Conservation (phyloP, 768 basidiomycete genomes). For the Fistulinella prunicolor region DNA sequence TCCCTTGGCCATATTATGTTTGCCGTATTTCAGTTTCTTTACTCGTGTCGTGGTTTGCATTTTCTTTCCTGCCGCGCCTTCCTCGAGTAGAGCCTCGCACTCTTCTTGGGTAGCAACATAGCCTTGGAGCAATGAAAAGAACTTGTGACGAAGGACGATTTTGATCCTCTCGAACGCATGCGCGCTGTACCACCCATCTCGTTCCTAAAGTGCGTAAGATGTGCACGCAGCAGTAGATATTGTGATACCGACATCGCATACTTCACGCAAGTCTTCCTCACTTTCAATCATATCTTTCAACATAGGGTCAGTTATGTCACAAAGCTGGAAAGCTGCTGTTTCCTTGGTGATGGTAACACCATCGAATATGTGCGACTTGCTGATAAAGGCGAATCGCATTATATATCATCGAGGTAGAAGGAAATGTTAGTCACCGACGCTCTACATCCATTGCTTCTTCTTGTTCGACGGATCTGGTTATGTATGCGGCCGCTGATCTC, state of each 20-base stretch:
- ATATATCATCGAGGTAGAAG: background rate
- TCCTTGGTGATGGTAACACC: slow-evolving; percentile 76
- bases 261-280: slow-evolving; percentile 62
- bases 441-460: slow-evolving; percentile 32
- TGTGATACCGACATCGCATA: slow-evolving; percentile 61
- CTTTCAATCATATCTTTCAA: slow-evolving; percentile 78
- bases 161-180: slow-evolving; percentile 82
- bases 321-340: slow-evolving; percentile 91
- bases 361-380: slow-evolving; percentile 85
- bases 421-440: slow-evolving; percentile 24
- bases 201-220: slow-evolving; percentile 46
- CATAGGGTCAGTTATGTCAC: slow-evolving; percentile 88
- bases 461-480: slow-evolving; percentile 31
- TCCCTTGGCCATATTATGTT: slow-evolving; percentile 89
- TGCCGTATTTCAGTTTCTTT: slow-evolving; percentile 60
- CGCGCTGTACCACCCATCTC: slow-evolving; percentile 86
- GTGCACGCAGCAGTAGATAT: background rate
- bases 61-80: slow-evolving; percentile 27
- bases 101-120: slow-evolving; percentile 70
- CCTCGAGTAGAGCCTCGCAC: slow-evolving; percentile 59
- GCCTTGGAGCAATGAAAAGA: slow-evolving; percentile 73
- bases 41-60: slow-evolving; percentile 37
- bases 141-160: slow-evolving; percentile 80
- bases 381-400: slow-evolving; percentile 19
- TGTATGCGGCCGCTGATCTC: slow-evolving; percentile 24